Base-by-base conservation (phyloP, 2,329 filamentous ascomycete genomes). In the Zopfia rhizophila region DNA sequence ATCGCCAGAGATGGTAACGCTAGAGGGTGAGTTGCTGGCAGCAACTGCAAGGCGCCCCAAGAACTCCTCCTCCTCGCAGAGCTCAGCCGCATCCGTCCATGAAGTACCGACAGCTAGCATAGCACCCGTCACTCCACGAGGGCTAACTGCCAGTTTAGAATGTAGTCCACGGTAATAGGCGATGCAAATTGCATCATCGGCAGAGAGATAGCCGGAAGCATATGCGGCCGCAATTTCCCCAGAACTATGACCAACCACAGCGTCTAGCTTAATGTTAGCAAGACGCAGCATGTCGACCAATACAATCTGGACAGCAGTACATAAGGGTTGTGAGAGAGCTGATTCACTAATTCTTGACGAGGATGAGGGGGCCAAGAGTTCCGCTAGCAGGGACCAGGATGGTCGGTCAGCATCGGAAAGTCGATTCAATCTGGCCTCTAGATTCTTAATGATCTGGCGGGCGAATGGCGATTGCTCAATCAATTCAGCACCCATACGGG, bases 181-280 rank as follows among this genome's bases (percentile, higher is more conserved):
- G 29, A 61, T 45, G 0, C 39, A 25, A 13, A 59, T 53, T 1
- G 63, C 62, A n/a, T 55, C 50, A 4, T 16, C 7, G 7, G 25
- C 35, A 3, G 51, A 60, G 1, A 48, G 16, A 31, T 13, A 57
- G 8, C 59, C 67, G 23, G 58, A 65, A 4, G 63, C 65, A 12
- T 75, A 73, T 2, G 69, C 60, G 1, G 73, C 73, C 0, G 66
- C 72, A 8, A 75, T 72, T 39, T 76, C 74, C 5, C 74, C 74
- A 5, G 72, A 66, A 0, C 70, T 74, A 41, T 77, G 74, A 2
- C 75, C 74, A 7, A 76, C 66, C 1, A 75, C 62, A 0, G 68
- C 68, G 7, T 55, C 17, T 0, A 72, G 65, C 0, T 16, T 24
- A 4, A 72, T 31, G 0, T 66, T 67, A 12, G 58, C 55, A 0